phyloP scores from a whole-genome alignment of 345 rosid genomes.

The Populus pruinosa region DNA sequence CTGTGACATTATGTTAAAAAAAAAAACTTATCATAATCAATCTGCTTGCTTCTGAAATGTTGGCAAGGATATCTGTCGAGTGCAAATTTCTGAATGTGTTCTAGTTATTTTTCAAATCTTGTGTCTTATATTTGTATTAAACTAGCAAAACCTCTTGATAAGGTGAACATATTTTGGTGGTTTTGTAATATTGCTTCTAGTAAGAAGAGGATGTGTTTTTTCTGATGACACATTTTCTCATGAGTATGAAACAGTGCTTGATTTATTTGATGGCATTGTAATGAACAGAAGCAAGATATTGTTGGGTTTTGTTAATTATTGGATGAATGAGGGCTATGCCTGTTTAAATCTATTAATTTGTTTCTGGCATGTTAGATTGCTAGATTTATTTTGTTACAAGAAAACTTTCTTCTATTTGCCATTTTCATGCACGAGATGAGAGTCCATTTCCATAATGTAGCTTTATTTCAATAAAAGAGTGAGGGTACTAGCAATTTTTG shows the following conservation, averaged over 20 bases:
- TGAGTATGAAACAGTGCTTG: neutral
- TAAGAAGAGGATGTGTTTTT: neutral
- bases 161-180: neutral
- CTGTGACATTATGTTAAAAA: neutral
- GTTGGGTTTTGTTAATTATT: neutral
- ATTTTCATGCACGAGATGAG: neutral
- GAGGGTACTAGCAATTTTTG: neutral
- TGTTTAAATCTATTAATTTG: neutral
- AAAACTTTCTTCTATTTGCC: neutral
- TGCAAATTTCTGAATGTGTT: neutral
- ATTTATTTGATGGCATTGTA: neutral
- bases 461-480: neutral
- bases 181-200: neutral
- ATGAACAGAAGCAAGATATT: neutral
- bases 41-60: conserved; percentile 3
- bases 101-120: neutral
- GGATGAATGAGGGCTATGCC: neutral
- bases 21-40: neutral
- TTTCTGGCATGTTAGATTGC: neutral
- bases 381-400: neutral
- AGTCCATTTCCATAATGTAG: neutral
- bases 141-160: neutral
- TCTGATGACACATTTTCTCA: neutral
- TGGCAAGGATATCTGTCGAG: neutral
- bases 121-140: neutral